Evolutionary conservation across 129 eudicot species (phyloP).

Genomic region (Lactuca sativa): DNA sequence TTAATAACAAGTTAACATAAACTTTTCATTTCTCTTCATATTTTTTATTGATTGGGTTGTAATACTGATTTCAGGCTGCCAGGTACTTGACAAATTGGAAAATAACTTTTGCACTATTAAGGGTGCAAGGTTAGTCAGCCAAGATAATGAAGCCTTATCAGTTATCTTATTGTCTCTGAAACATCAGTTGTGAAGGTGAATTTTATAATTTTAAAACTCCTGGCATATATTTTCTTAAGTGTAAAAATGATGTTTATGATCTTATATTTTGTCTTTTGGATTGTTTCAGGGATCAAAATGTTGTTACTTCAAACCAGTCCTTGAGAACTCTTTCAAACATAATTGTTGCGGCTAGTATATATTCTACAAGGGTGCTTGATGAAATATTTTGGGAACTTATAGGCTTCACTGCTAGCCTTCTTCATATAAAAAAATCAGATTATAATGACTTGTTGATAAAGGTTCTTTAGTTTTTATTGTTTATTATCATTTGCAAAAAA

Average conservation of each 20-base stretch:
- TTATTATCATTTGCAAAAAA: not conserved
- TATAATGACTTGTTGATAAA: conserved; percentile 60
- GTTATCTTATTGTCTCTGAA: conserved; percentile 77
- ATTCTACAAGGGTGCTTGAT: conserved; percentile 61
- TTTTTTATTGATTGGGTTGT: not conserved
- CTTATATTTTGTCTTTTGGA: too few species aligned
- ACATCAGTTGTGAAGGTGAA: conserved; percentile 60
- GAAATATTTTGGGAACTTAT: too few species aligned
- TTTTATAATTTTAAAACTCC: not conserved
- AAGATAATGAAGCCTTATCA: conserved; percentile 82
- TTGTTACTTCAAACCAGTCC: conserved; percentile 61
- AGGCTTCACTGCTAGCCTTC: conserved; percentile 56
- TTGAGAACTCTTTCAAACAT: conserved; percentile 75
- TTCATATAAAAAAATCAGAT: conserved; percentile 41
- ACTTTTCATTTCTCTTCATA: not conserved
- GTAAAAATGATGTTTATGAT: conserved; percentile 2
- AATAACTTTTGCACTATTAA: conserved; percentile 74
- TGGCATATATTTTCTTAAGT: not conserved
- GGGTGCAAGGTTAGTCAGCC: conserved; percentile 85
- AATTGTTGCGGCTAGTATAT: conserved; percentile 77
- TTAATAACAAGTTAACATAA: not conserved
- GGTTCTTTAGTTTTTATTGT: conserved; percentile 45
- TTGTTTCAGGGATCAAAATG: conserved; percentile 71
- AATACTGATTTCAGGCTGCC: conserved; percentile 57
- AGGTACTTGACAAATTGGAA: conserved; percentile 73